Evolutionary conservation across 1,284 basidiomycete species (phyloP).

Genomic region (Leccinum pallidistipes): DNA sequence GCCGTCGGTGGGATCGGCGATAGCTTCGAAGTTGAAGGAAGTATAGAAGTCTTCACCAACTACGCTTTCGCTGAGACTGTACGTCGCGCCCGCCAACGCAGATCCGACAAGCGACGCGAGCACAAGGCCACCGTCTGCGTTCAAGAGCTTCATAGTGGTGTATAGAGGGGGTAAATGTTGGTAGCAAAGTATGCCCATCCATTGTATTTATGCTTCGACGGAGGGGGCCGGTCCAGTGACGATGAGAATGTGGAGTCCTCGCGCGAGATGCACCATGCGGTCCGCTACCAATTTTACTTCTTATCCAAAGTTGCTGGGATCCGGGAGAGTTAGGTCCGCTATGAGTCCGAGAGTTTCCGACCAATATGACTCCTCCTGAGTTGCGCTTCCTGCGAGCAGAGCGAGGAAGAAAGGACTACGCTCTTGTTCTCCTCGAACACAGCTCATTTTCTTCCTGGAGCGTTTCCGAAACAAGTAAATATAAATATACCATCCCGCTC

Average conservation of each 20-base stretch:
- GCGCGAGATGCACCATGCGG: slow-evolving; percentile 2
- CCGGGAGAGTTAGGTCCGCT: not conserved
- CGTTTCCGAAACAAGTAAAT: not conserved
- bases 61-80: slow-evolving; percentile 39
- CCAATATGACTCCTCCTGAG: not conserved
- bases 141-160: slow-evolving; percentile 19
- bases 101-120: slow-evolving; percentile 17
- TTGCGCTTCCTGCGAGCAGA: not conserved
- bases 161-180: not conserved
- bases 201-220: slow-evolving; percentile 17
- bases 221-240: not conserved
- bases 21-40: slow-evolving; percentile 45
- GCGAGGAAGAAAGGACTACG: not conserved
- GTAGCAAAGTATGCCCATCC: not conserved
- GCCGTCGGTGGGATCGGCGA: slow-evolving; percentile 48
- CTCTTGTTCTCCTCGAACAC: not conserved
- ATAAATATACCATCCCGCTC: not conserved
- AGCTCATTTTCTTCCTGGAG: not conserved
- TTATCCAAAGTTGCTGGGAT: not conserved
- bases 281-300: not conserved
- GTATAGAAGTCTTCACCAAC: slow-evolving; percentile 44
- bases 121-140: slow-evolving; percentile 3
- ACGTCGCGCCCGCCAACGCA: slow-evolving; percentile 36
- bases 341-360: not conserved
- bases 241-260: not conserved